Evolutionary conservation across 352 stramenopile genomes (phyloP), one percentile per base, ranked within the genome.

Genomic region (Pythium vanterpoolii): DNA sequence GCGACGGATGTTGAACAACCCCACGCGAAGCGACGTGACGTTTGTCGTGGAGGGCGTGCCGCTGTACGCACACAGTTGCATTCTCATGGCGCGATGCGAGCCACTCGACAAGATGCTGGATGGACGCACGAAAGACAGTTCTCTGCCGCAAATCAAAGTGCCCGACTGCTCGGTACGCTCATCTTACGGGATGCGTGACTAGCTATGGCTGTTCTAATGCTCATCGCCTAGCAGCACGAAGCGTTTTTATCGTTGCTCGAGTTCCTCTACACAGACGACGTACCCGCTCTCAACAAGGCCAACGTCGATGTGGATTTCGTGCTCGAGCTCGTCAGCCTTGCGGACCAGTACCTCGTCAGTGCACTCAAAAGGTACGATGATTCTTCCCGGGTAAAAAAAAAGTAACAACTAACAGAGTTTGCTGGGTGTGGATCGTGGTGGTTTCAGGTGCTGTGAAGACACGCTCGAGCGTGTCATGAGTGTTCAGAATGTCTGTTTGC

Each of bases 61-160:
- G 7, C 63, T 96, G 5, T 83, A 87, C 57, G 89, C 86, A 5
- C 89, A 97, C 62, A 80, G 80, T 16, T 96, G 80, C 44, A 90
- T 97, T 36, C 60, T 97, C 56, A 89, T 91, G 71, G 85, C 86
- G 59, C 76, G 89, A 2, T 97, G 89, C 58, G 89, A 97, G 54
- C 86, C 85, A 8, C 74, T 97, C 13, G 89, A 90, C 42, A 89
- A 89, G 61, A 96, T 97, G 89, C 72, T 97, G n/a, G 86, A 92
- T 36, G 87, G 87, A 0, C 74, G 77, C 43, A 97, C 94, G 71
- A 90, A 78, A n/a, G 89, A 97, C 36, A 77, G 72, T 0, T 83
- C 72, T 8, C 60, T 81, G 45, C 24, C 74, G 3, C 63, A 90
- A 60, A 95, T 95, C 18, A 54, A 74, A 4, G 84, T 95, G 14